Conservation (phyloP, 495 filamentous ascomycete species). For the Filosporella fistucella region DNA sequence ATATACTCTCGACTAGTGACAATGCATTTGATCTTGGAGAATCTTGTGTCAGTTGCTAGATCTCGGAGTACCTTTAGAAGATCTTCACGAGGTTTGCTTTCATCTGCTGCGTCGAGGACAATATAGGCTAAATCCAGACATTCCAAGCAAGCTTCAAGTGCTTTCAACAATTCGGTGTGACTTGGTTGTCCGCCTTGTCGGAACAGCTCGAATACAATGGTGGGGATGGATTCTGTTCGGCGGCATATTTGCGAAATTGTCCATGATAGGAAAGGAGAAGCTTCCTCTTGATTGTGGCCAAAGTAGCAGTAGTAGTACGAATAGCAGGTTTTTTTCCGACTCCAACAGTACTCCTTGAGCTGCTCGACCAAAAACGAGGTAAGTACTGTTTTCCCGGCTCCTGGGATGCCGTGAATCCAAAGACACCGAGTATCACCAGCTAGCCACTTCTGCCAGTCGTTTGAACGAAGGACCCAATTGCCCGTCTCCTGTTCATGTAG, state of each 20-base stretch:
- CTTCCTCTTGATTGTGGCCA: neutral
- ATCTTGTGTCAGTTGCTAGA: slow-evolving; percentile 22
- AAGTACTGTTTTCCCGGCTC: neutral
- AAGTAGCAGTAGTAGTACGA: neutral
- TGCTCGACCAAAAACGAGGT: neutral
- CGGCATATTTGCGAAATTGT: neutral
- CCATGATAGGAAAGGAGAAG: neutral
- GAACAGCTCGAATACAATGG: neutral
- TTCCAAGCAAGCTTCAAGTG: too few relatives aligned
- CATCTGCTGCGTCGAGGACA: slow-evolving; percentile 21
- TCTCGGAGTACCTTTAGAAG: slow-evolving; percentile 3
- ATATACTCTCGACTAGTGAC: slow-evolving; percentile 36
- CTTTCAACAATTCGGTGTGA: neutral
- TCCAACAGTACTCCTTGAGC: neutral
- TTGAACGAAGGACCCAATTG: neutral
- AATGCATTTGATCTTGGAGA: slow-evolving; percentile 32
- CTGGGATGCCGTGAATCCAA: neutral
- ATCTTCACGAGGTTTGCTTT: slow-evolving; percentile 21
- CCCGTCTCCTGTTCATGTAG: neutral
- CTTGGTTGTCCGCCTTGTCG: neutral
- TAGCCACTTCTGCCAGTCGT: neutral
- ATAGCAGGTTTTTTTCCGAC: neutral
- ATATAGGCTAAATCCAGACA: too few relatives aligned
- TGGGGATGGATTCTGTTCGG: neutral
- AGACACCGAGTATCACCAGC: neutral